A percentile compares a stretch with the other conserved stretches of the same genome.
phyloP scores from a whole-genome alignment of 2,329 filamentous ascomycete species.

The Ophiostoma sp. region DNA sequence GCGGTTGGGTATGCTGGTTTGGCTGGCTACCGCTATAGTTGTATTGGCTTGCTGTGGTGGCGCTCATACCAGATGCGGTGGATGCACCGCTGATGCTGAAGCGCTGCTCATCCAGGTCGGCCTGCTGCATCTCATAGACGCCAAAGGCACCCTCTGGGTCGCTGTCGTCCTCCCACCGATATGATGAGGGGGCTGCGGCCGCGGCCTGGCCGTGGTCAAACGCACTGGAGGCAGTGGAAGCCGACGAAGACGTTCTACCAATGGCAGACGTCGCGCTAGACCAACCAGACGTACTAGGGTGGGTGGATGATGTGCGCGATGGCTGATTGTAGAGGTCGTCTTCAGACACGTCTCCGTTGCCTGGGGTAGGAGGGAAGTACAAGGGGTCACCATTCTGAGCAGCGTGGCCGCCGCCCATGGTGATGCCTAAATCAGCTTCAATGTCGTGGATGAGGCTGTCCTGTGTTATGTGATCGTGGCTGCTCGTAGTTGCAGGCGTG shows the following conservation, averaged over 20 bases:
- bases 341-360: constrained; percentile 11
- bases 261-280: constrained; percentile 39
- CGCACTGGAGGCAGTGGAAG: constrained; percentile 17
- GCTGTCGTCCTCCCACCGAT: constrained; percentile 57
- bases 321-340: constrained; percentile 32
- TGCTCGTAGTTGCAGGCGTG: constrained; percentile 21
- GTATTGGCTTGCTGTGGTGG: constrained; percentile 16
- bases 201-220: not conserved
- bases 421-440: constrained; percentile 47
- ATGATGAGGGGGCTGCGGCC: constrained; percentile 31
- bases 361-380: constrained; percentile 26
- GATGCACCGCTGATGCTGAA: constrained; percentile 50
- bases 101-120: constrained; percentile 69
- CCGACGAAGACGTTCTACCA: constrained; percentile 29
- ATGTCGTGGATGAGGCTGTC: constrained; percentile 55
- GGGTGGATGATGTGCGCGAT: constrained; percentile 46
- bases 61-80: constrained; percentile 28
- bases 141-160: constrained; percentile 85
- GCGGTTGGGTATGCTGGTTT: constrained; percentile 11
- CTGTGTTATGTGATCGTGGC: constrained; percentile 37
- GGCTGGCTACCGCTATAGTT: constrained; percentile 14
- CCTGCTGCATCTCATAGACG: constrained; percentile 74
- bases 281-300: constrained; percentile 32
- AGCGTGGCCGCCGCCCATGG: constrained; percentile 42
- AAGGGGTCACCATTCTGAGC: constrained; percentile 42